Percentiles rank a stretch among this genome's conserved stretches.
These are phyloP conservation scores for Vanrija sp. DNA, from an alignment of 1,284 basidiomycete genomes.

Conservation along the genomic window DNA sequence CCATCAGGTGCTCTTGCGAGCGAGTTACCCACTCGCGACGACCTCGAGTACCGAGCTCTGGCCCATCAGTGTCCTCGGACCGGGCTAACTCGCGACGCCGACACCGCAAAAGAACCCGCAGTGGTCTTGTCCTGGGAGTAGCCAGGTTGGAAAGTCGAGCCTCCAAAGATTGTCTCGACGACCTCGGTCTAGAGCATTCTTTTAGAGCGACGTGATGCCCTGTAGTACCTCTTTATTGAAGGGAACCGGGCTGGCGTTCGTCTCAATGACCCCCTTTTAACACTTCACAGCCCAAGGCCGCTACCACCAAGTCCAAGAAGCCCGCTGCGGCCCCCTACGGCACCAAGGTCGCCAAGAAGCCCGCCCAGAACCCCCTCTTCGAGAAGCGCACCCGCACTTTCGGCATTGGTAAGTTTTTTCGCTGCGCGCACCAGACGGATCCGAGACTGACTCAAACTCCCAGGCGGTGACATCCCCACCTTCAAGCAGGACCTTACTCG, in stretches of 20 bases:
- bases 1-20: not conserved
- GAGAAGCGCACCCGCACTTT: constrained; percentile 88
- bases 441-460: not conserved
- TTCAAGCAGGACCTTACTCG: constrained; percentile 85
- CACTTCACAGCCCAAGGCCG: constrained; percentile 46
- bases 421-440: not conserved
- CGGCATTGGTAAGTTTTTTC: constrained; percentile 71
- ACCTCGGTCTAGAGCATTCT: not conserved
- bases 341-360: constrained; percentile 67
- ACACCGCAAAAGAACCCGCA: too few relatives aligned
- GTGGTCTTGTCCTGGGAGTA: too few relatives aligned
- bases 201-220: constrained; percentile 38
- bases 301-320: constrained; percentile 50
- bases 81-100: too few relatives aligned
- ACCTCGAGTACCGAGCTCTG: constrained; percentile 5
- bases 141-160: too few relatives aligned
- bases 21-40: not conserved
- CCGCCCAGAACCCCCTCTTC: constrained; percentile 92
- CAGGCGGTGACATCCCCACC: constrained; percentile 92
- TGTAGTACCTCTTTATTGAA: constrained; percentile 10
- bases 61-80: not conserved
- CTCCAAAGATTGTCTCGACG: not conserved
- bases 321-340: constrained; percentile 54
- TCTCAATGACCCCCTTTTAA: constrained; percentile 45
- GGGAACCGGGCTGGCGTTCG: constrained; percentile 33